Conservation (phyloP, 805 yeast genomes). For the Candida maesae region DNA sequence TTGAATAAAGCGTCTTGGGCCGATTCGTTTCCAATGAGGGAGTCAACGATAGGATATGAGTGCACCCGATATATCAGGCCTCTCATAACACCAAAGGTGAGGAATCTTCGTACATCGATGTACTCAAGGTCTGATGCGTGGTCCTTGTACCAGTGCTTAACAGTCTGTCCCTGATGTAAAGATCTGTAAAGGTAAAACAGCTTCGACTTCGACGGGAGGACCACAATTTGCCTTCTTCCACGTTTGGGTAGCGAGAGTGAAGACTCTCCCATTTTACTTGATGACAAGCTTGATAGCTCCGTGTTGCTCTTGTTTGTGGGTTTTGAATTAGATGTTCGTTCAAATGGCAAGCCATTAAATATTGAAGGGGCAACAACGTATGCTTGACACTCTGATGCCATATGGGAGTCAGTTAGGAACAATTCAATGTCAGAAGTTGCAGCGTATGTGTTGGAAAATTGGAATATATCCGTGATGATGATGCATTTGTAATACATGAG, state of each 20-base stretch:
- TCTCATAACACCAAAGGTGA: constrained; percentile 81
- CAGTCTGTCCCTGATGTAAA: constrained; percentile 69
- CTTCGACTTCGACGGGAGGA: constrained; percentile 58
- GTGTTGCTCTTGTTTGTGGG: not conserved
- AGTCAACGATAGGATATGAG: constrained; percentile 52
- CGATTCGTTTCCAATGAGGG: constrained; percentile 18
- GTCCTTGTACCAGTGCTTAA: constrained; percentile 78
- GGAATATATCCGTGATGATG: constrained; percentile 80
- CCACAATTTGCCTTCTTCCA: constrained; percentile 12
- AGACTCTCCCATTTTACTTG: constrained; percentile 10
- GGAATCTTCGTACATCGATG: constrained; percentile 79
- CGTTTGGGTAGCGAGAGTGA: constrained; percentile 13
- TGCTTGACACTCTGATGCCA: constrained; percentile 82
- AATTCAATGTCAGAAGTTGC: constrained; percentile 74
- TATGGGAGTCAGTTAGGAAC: constrained; percentile 57
- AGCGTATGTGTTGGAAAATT: constrained; percentile 83
- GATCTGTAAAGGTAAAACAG: constrained; percentile 74
- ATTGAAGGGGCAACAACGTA: constrained; percentile 56
- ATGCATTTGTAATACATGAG: constrained; percentile 86
- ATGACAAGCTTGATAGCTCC: constrained; percentile 4
- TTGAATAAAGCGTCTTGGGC: constrained; percentile 14
- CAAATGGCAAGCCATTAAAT: constrained; percentile 34
- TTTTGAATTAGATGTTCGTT: constrained; percentile 7
- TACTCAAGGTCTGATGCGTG: constrained; percentile 53
- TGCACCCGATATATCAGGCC: constrained; percentile 80